Conservation (phyloP, 768 basidiomycete species). For the Boletus rex-veris region DNA sequence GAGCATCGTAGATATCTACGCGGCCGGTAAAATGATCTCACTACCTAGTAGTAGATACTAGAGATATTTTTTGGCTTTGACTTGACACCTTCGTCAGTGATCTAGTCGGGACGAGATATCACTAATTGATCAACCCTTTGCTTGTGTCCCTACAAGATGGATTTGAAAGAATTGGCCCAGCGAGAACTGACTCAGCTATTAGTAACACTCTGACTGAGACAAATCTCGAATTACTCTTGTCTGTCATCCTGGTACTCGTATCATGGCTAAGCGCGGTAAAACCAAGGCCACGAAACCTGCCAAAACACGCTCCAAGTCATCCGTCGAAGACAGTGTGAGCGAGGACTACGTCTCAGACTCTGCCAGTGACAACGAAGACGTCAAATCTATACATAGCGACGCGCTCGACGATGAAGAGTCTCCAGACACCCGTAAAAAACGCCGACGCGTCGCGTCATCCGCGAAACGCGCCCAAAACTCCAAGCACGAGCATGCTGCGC, state of each 20-base stretch:
- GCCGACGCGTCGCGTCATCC: slow-evolving; percentile 21
- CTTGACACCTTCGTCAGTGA: too few relatives aligned
- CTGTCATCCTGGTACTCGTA: not conserved
- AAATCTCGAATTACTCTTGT: too few relatives aligned
- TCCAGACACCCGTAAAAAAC: slow-evolving; percentile 20
- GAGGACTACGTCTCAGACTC: slow-evolving; percentile 6
- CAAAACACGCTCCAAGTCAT: slow-evolving; percentile 1
- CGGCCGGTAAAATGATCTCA: too few relatives aligned
- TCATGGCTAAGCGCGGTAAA: slow-evolving; percentile 17
- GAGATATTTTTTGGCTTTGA: too few relatives aligned
- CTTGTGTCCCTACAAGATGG: too few relatives aligned
- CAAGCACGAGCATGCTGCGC: not conserved
- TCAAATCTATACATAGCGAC: slow-evolving; percentile 38
- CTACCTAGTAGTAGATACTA: too few relatives aligned
- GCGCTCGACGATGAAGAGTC: slow-evolving; percentile 43
- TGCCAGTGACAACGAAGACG: slow-evolving; percentile 13
- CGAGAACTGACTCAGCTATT: too few relatives aligned
- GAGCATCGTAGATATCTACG: too few relatives aligned
- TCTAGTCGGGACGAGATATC: too few relatives aligned
- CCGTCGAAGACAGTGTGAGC: slow-evolving; percentile 4
- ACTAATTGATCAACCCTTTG: too few relatives aligned
- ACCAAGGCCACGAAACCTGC: slow-evolving; percentile 3
- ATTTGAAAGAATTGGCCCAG: too few relatives aligned
- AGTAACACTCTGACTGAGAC: too few relatives aligned
- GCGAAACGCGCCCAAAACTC: slow-evolving; percentile 28